These are phyloP conservation scores for Tuber brumale DNA, from an alignment of 495 filamentous ascomycete species.

Conservation along the genomic window DNA sequence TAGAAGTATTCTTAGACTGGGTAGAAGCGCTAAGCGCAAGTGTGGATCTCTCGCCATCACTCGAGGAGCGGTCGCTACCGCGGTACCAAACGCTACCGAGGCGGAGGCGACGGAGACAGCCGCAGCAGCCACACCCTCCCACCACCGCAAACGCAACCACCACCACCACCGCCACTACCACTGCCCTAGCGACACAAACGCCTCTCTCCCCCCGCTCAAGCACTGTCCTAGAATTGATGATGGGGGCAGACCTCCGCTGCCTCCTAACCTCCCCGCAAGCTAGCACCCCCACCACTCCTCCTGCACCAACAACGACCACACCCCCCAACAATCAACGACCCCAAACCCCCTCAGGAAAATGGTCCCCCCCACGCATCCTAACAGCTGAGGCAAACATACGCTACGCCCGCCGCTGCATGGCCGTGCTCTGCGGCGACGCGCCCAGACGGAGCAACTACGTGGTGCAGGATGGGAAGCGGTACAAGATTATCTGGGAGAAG, in stretches of 20 bases:
- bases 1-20: constrained; percentile 54
- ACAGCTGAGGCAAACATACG: constrained; percentile 50
- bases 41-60: constrained; percentile 51
- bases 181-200: neutral
- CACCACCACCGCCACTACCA: neutral
- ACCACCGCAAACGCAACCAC: neutral
- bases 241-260: constrained; percentile 15
- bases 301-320: constrained; percentile 17
- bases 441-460: constrained; percentile 39
- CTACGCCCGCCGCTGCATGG: constrained; percentile 52
- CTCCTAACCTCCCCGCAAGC: constrained; percentile 13
- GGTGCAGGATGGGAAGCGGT: constrained; percentile 36
- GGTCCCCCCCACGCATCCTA: constrained; percentile 48
- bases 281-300: constrained; percentile 30
- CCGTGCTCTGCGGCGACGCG: constrained; percentile 44
- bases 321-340: constrained; percentile 28
- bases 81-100: constrained; percentile 51
- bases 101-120: constrained; percentile 44
- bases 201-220: constrained; percentile 6
- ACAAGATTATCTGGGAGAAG: constrained; percentile 29
- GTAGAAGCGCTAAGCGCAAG: constrained; percentile 50
- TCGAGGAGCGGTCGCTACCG: constrained; percentile 53
- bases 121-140: constrained; percentile 27
- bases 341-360: constrained; percentile 45
- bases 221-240: constrained; percentile 15